Percentiles rank a stretch among this genome's conserved stretches.
These are phyloP conservation scores for Quercus ilex DNA, from an alignment of 306 rosid species.

Conservation along the genomic window DNA sequence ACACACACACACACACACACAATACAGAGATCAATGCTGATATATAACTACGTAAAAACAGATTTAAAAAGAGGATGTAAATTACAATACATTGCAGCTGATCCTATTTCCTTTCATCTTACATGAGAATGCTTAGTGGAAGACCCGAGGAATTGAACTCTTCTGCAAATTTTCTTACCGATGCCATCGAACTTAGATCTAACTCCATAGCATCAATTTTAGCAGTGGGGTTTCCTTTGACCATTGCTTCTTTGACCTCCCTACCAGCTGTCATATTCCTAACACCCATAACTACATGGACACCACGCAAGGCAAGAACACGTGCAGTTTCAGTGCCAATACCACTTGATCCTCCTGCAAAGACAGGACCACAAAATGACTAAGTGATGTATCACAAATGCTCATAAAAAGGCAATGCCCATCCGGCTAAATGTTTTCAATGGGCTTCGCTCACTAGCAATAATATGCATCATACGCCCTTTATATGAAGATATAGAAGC, in stretches of 20 bases:
- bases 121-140: conserved; percentile 78
- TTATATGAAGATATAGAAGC: no score
- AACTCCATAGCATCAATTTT: conserved; percentile 74
- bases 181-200: conserved; percentile 66
- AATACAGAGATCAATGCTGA: no score
- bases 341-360: conserved; percentile 80
- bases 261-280: conserved; percentile 57
- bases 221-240: conserved; percentile 64
- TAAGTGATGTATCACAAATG: no score
- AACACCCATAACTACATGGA: conserved; percentile 77
- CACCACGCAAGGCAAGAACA: conserved; percentile 87
- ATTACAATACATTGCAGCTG: neutral
- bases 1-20: no score
- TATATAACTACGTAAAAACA: no score
- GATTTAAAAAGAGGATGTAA: no score
- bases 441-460: no score
- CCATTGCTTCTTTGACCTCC: conserved; percentile 48
- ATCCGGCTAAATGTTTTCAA: no score
- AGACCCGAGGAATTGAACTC: conserved; percentile 45
- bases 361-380: no score
- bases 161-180: conserved; percentile 67
- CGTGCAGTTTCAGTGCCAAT: conserved; percentile 78
- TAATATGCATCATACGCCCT: no score
- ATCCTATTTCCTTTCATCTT: conserved; percentile 27
- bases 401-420: no score